These are phyloP conservation scores for Vigna hirtella DNA, from an alignment of 306 rosid species.

Conservation along the genomic window DNA sequence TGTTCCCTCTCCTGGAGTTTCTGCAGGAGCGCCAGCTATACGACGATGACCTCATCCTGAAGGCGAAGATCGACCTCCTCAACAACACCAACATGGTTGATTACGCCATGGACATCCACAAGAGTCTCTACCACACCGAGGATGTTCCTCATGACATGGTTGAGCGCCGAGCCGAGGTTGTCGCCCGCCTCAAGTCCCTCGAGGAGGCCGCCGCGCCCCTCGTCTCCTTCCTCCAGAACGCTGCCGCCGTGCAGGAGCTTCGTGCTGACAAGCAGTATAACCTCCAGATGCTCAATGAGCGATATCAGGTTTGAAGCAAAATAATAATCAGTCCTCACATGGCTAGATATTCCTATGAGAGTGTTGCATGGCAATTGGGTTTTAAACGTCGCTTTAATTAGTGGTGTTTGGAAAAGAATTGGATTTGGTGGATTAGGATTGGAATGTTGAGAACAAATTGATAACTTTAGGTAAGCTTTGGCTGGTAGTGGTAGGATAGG, in stretches of 20 bases:
- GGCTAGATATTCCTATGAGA: too few species aligned
- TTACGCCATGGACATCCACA: constrained; percentile 94
- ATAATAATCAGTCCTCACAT: too few species aligned
- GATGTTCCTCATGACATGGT: constrained; percentile 81
- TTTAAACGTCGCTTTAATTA: neutral
- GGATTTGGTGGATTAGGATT: neutral
- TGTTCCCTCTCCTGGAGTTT: constrained; percentile 87
- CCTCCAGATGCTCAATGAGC: constrained; percentile 89
- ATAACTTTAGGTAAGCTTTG: neutral
- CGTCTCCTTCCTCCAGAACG: constrained; percentile 75
- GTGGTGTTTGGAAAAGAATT: neutral
- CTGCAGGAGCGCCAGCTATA: constrained; percentile 81
- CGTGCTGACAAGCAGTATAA: constrained; percentile 88
- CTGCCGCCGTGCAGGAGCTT: constrained; percentile 84
- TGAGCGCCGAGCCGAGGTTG: constrained; percentile 47
- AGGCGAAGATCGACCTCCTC: constrained; percentile 87
- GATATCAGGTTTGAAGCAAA: constrained; percentile 71
- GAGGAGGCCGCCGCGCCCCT: constrained; percentile 91
- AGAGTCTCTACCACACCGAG: constrained; percentile 84
- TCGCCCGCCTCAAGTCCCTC: constrained; percentile 46
- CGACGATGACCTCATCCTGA: constrained; percentile 80
- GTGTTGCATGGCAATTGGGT: too few species aligned
- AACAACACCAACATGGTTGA: constrained; percentile 97
- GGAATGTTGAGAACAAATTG: neutral
- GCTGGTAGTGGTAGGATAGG: neutral